Conservation (phyloP, 495 filamentous ascomycete genomes). For the Neurospora tetrasperma region DNA sequence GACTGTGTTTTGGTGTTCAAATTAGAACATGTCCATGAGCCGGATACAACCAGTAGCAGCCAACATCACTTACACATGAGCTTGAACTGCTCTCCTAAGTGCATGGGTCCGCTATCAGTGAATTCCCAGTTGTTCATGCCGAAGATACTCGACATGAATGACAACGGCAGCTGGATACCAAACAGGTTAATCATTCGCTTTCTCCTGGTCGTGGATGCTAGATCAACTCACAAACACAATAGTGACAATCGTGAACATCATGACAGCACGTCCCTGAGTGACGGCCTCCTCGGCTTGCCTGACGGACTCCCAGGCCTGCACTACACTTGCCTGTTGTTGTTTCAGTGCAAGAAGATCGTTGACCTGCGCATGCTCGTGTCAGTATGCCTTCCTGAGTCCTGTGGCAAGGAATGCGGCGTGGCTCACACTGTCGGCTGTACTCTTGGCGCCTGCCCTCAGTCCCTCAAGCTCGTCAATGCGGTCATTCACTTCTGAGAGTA, state of each 20-base stretch:
- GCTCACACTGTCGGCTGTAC: conserved; percentile 20
- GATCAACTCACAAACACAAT: conserved; percentile 38
- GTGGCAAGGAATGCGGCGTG: neutral
- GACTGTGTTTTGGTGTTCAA: conserved; percentile 4
- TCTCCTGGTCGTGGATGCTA: neutral
- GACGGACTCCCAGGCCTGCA: conserved; percentile 46
- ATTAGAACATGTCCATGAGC: neutral
- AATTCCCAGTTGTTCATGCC: conserved; percentile 29
- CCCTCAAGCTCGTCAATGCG: conserved; percentile 22
- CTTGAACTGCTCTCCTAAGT: conserved; percentile 9
- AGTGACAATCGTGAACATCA: conserved; percentile 56
- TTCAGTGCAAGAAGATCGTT: conserved; percentile 47
- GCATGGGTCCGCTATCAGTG: conserved; percentile 2
- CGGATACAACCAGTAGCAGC: neutral
- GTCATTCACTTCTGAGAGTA: conserved; percentile 4
- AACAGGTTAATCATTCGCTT: neutral
- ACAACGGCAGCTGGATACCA: conserved; percentile 18
- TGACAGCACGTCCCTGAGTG: conserved; percentile 47
- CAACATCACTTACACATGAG: conserved; percentile 14
- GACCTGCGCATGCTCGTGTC: conserved; percentile 13
- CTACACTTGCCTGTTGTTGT: conserved; percentile 53
- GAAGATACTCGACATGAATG: conserved; percentile 27
- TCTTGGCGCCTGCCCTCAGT: conserved; percentile 15
- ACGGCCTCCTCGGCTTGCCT: conserved; percentile 48
- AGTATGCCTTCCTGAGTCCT: neutral